Evolutionary conservation across 352 stramenopile species (phyloP).

Genomic region (Elongisporangium anandrum): DNA sequence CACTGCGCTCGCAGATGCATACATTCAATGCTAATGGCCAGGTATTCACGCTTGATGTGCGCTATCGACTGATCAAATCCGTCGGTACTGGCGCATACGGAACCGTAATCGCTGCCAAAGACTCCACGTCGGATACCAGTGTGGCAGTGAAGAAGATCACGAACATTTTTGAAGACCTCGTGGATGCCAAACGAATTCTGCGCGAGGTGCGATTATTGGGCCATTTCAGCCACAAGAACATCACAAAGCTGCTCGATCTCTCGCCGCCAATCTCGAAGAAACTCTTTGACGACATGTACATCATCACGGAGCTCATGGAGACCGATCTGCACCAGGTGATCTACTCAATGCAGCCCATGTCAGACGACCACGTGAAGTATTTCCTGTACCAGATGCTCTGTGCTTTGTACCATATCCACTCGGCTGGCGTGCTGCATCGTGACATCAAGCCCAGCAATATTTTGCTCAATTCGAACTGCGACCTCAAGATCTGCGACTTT

Average conservation of each 20-base stretch:
- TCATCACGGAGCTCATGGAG: constrained; percentile 96
- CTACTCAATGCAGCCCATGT: constrained; percentile 91
- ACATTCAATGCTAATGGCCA: constrained; percentile 77
- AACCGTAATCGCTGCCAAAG: constrained; percentile 85
- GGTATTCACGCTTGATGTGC: constrained; percentile 81
- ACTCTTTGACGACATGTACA: constrained; percentile 95
- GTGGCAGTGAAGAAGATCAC: constrained; percentile 95
- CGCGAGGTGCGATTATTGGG: constrained; percentile 88
- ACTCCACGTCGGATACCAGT: constrained; percentile 44
- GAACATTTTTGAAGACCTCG: constrained; percentile 94
- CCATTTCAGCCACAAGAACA: constrained; percentile 91
- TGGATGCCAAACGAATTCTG: constrained; percentile 98
- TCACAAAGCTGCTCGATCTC: constrained; percentile 92
- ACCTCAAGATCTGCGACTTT: constrained; percentile 81
- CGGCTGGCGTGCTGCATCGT: constrained; percentile 79
- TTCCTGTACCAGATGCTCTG: constrained; percentile 85
- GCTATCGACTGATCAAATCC: constrained; percentile 87
- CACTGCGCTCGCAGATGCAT: constrained; percentile 39
- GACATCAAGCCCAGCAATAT: constrained; percentile 86
- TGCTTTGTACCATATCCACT: constrained; percentile 92
- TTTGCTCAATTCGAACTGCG: constrained; percentile 74
- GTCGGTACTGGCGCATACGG: constrained; percentile 88
- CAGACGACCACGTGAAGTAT: constrained; percentile 85
- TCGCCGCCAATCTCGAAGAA: constrained; percentile 88
- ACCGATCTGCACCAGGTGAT: constrained; percentile 96